Conservation (phyloP, 805 yeast species). For the Monosporozyma solicola region DNA sequence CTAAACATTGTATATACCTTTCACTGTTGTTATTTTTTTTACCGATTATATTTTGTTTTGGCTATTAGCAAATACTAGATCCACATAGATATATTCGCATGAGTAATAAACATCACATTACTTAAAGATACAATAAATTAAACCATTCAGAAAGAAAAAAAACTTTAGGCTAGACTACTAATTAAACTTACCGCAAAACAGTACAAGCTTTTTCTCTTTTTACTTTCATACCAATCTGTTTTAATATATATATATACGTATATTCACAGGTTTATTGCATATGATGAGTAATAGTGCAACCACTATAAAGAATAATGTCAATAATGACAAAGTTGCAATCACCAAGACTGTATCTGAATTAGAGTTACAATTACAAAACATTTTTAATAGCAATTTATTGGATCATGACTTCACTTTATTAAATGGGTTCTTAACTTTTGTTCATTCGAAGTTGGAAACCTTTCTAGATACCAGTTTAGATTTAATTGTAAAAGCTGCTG, state of each 20-base stretch:
- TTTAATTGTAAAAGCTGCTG: neutral
- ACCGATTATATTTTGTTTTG: neutral
- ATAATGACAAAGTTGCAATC: slow-evolving; percentile 5
- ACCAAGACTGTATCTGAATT: slow-evolving; percentile 13
- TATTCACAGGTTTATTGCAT: neutral
- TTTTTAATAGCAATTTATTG: slow-evolving; percentile 19
- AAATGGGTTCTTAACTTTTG: slow-evolving; percentile 22
- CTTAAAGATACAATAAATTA: neutral
- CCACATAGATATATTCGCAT: neutral
- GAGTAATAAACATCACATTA: neutral
- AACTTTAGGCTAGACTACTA: neutral
- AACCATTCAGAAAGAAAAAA: neutral
- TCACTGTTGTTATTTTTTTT: neutral
- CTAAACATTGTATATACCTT: neutral
- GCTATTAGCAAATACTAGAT: neutral
- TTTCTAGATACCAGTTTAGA: slow-evolving; percentile 5
- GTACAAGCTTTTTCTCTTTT: neutral
- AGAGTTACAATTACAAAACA: slow-evolving; percentile 17
- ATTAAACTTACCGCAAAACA: neutral
- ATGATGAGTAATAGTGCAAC: neutral
- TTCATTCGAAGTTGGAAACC: slow-evolving; percentile 21
- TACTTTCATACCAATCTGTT: neutral
- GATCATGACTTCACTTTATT: slow-evolving; percentile 23
- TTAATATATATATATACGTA: neutral
- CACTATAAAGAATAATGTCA: neutral